Conservation (phyloP, 1,284 basidiomycete species). For the Ganoderma lingzhi region DNA sequence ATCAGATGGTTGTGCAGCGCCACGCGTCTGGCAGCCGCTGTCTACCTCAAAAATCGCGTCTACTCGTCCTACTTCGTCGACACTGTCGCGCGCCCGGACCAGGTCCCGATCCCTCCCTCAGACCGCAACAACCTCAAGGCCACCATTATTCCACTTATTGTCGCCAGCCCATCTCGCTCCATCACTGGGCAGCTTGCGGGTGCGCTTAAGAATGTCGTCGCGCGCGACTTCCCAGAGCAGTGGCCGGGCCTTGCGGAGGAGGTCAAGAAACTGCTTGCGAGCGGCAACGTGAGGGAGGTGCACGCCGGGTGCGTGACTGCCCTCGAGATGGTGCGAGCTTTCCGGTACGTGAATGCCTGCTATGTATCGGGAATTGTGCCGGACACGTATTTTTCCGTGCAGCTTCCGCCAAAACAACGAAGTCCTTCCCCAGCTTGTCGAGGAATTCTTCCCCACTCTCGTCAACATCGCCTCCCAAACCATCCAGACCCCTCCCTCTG, state of each 20-base stretch:
- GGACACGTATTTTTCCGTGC: slow-evolving; percentile 1
- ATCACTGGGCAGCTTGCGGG: slow-evolving; percentile 80
- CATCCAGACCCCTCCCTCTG: slow-evolving; percentile 64
- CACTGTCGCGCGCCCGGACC: slow-evolving; percentile 59
- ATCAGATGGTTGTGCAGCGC: slow-evolving; percentile 52
- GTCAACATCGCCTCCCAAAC: slow-evolving; percentile 74
- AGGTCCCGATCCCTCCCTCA: slow-evolving; percentile 63
- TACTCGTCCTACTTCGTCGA: slow-evolving; percentile 67
- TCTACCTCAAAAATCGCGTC: slow-evolving; percentile 89
- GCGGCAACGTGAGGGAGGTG: slow-evolving; percentile 72
- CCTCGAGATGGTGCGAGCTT: slow-evolving; percentile 79
- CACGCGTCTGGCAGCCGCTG: slow-evolving; percentile 80
- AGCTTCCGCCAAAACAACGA: slow-evolving; percentile 75
- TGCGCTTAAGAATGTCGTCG: slow-evolving; percentile 74
- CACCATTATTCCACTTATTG: slow-evolving; percentile 72
- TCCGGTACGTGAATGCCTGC: slow-evolving; percentile 50
- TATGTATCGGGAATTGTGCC: background rate
- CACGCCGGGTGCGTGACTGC: slow-evolving; percentile 81
- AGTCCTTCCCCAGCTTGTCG: slow-evolving; percentile 64
- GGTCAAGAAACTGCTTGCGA: slow-evolving; percentile 69
- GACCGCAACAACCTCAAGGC: slow-evolving; percentile 77
- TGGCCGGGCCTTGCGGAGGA: slow-evolving; percentile 75
- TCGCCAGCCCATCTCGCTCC: slow-evolving; percentile 67
- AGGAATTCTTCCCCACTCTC: slow-evolving; percentile 75
- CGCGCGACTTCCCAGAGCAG: slow-evolving; percentile 76